phyloP scores from a whole-genome alignment of 2,329 filamentous ascomycete genomes.

The Cladophialophora carrionii region DNA sequence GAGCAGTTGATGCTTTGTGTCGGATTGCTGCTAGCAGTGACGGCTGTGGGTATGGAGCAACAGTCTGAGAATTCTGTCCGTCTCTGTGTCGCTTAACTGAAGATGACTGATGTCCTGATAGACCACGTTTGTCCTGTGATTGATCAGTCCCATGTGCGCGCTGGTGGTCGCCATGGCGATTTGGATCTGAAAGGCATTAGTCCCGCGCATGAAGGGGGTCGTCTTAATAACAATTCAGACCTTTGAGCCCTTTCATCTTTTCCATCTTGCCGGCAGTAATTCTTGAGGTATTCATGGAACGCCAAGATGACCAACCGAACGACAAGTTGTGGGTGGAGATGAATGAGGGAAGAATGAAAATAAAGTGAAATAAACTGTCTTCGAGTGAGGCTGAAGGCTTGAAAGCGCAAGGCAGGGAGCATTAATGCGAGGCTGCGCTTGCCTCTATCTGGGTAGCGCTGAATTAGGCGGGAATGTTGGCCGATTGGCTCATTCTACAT shows the following conservation, averaged over 20 bases:
- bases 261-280: background rate
- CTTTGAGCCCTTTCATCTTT: background rate
- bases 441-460: background rate
- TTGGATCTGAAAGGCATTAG: slow-evolving; percentile 5
- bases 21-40: slow-evolving; percentile 15
- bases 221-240: background rate
- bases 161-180: background rate
- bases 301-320: background rate
- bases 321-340: background rate
- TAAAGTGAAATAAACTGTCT: background rate
- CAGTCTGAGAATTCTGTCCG: background rate
- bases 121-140: slow-evolving; percentile 3
- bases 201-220: background rate
- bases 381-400: background rate
- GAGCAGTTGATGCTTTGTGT: slow-evolving; percentile 11
- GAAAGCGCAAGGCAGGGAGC: background rate
- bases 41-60: slow-evolving; percentile 10
- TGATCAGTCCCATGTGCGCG: background rate
- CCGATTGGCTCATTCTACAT: slow-evolving; percentile 4
- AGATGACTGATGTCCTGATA: background rate
- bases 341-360: background rate
- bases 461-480: slow-evolving; percentile 3
- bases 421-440: slow-evolving; percentile 13
- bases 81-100: background rate
- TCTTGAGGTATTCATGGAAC: background rate